A percentile compares a stretch with the other conserved stretches of the same genome.
Evolutionary conservation across 176 grass and related monocot genomes (phyloP).

Genomic region (Oryza coarctata): DNA sequence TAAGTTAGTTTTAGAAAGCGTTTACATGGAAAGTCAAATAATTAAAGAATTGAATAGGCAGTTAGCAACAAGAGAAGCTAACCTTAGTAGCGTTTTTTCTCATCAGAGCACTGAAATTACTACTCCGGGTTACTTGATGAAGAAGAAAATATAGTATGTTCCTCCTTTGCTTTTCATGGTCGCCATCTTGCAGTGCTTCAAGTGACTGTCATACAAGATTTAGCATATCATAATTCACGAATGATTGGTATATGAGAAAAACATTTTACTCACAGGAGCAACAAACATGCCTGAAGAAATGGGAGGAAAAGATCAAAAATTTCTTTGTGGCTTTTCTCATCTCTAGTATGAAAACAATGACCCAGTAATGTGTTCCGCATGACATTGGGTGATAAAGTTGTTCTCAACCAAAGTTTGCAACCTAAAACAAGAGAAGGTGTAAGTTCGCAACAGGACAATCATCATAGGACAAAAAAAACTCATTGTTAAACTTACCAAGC

Average conservation of each 20-base stretch:
- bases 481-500: conserved; percentile 63
- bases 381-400: conserved; percentile 84
- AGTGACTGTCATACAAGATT: conserved; percentile 70
- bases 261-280: conserved; percentile 20
- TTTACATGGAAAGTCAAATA: conserved; percentile 20
- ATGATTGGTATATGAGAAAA: conserved; percentile 2
- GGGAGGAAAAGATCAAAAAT: conserved; percentile 98
- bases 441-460: conserved; percentile 20
- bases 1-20: background rate
- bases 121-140: conserved; percentile 91
- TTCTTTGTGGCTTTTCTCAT: conserved; percentile 99
- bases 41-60: conserved; percentile 28
- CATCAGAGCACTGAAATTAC: conserved; percentile 87
- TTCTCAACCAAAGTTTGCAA: conserved; percentile 98
- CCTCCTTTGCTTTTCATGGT: conserved; percentile 96
- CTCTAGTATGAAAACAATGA: conserved; percentile 91
- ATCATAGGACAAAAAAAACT: conserved; percentile 29
- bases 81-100: conserved; percentile 93
- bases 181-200: conserved; percentile 91
- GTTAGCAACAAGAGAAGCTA: conserved; percentile 27
- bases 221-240: conserved; percentile 32
- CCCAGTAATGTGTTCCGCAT: conserved; percentile 95
- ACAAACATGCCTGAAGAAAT: conserved; percentile 77
- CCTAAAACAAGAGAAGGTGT: conserved; percentile 48
- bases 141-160: conserved; percentile 99